phyloP scores from a whole-genome alignment of 2,329 filamentous ascomycete genomes.

The Cephalotrichum gorgonifer region DNA sequence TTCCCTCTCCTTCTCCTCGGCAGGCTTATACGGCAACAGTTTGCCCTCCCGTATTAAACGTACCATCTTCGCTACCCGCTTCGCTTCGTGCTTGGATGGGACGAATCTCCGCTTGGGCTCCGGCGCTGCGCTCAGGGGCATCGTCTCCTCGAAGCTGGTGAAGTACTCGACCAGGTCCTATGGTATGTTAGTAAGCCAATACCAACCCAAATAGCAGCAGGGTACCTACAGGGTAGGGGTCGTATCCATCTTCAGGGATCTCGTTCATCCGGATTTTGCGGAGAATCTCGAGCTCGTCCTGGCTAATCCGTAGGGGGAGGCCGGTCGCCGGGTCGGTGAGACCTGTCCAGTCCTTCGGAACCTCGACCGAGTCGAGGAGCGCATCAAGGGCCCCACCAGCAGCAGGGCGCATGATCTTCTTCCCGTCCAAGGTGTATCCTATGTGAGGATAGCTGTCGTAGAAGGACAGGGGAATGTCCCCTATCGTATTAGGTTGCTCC shows the following conservation, averaged over 20 bases:
- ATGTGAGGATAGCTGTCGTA: conserved; percentile 98
- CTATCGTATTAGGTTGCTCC: conserved; percentile 79
- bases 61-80: conserved; percentile 94
- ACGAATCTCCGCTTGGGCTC: conserved; percentile 94
- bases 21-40: conserved; percentile 81
- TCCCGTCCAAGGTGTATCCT: conserved; percentile 97
- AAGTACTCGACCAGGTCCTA: conserved; percentile 88
- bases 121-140: conserved; percentile 89
- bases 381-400: conserved; percentile 90
- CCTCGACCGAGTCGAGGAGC: conserved; percentile 87
- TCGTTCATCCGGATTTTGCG: conserved; percentile 85
- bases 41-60: conserved; percentile 89
- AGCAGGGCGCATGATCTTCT: conserved; percentile 92
- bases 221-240: conserved; percentile 69
- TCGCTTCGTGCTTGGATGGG: conserved; percentile 93
- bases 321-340: conserved; percentile 89
- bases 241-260: conserved; percentile 75
- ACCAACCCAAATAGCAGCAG: background rate
- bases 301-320: conserved; percentile 77
- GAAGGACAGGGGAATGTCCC: conserved; percentile 85
- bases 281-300: conserved; percentile 81
- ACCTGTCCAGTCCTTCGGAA: conserved; percentile 95
- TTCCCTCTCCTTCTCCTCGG: conserved; percentile 55
- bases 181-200: background rate
- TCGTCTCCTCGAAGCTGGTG: conserved; percentile 78